Evolutionary conservation across 2,329 filamentous ascomycete genomes (phyloP).

Genomic region (Trichoderma semiorbis): DNA sequence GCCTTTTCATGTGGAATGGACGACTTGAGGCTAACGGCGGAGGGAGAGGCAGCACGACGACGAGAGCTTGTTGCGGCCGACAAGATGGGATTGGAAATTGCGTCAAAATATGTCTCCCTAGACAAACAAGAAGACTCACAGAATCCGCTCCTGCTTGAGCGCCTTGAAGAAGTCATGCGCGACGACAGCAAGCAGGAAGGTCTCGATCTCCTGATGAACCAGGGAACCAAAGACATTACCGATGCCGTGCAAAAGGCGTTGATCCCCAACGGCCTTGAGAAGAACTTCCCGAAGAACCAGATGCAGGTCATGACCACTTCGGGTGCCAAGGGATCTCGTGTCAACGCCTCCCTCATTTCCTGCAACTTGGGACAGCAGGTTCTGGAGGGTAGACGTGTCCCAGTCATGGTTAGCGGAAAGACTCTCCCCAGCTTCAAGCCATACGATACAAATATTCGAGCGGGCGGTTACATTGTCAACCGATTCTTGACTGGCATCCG

Average conservation of each 20-base stretch:
- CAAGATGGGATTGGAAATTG: constrained; percentile 71
- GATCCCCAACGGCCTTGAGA: constrained; percentile 77
- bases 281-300: constrained; percentile 92
- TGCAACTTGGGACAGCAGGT: constrained; percentile 97
- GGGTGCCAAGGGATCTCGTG: constrained; percentile 85
- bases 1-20: constrained; percentile 98
- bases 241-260: constrained; percentile 74
- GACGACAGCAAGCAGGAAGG: constrained; percentile 89
- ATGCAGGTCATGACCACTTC: constrained; percentile 99
- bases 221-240: constrained; percentile 65
- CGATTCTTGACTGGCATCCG: constrained; percentile 97
- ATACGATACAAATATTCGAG: constrained; percentile 83
- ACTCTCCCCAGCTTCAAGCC: constrained; percentile 90
- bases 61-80: constrained; percentile 66
- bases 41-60: constrained; percentile 70
- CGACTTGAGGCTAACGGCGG: constrained; percentile 78
- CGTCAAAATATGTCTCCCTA: constrained; percentile 84
- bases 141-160: constrained; percentile 68
- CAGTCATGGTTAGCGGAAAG: constrained; percentile 97
- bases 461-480: constrained; percentile 89
- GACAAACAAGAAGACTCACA: constrained; percentile 60
- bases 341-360: constrained; percentile 96
- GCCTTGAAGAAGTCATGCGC: constrained; percentile 84
- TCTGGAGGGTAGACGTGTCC: constrained; percentile 89
- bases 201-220: constrained; percentile 84